Evolutionary conservation across 2,329 filamentous ascomycete species (phyloP), one percentile per base, ranked within the genome.

Genomic region (Penicillium sp.): DNA sequence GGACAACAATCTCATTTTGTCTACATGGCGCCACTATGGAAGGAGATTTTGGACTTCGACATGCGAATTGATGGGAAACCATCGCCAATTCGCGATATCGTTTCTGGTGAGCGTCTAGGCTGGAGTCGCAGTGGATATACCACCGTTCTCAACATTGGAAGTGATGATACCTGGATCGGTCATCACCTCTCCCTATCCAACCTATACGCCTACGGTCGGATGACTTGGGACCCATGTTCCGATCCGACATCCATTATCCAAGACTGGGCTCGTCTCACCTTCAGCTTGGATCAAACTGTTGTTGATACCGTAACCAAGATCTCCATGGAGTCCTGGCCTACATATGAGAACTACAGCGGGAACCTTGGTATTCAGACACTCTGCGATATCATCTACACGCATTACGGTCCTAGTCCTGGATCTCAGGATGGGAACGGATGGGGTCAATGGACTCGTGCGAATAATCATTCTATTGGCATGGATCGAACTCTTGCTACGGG

Each of bases 381-480:
- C 46, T 86, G 85, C 0, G 86, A 91, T 65, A 89, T 90, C 53
- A 74, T 88, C 0, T 84, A 85, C 58, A 84, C 82, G 0, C 87
- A 90, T 72, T 88, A 84, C 66, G 88, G 88, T 0, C 87, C 88
- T 0, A 88, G 86, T 56, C 87, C 88, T 1, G 83, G 81, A 9
- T 85, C 84, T 0, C 85, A 88, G 66, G 88, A 91, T 61, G 79
- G 80, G 64, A 90, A 89, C 62, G 81, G 82, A 2, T 90, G 85
- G 85, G 88, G 88, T 10, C 87, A 89, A 68, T 91, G 88, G 87
- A 90, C 88, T 0, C 83, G 88, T 4, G 88, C 88, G 0, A 84
- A 89, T 59, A 68, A 69, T 0, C 63, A 75, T 21, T 78, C 77
- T 4, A 84, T 91, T 54, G 88, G 88, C 1, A 91, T 91, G 88